These are phyloP conservation scores for Limonomyces culmigenus DNA, from an alignment of 1,284 basidiomycete genomes.

Conservation along the genomic window DNA sequence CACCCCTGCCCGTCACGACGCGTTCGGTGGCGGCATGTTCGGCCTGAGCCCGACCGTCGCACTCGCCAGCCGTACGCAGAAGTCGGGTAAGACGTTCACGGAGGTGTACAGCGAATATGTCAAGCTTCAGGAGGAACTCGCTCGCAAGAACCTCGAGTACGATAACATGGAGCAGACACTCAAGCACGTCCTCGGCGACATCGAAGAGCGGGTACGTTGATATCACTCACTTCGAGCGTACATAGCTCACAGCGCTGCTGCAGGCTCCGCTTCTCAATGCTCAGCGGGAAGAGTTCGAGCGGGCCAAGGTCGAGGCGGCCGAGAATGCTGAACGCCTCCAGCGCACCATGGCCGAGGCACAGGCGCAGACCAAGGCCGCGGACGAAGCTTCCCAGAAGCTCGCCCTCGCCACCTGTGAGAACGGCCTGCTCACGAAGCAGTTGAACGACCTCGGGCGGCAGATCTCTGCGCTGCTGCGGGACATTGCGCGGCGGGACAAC, in stretches of 20 bases:
- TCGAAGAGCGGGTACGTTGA: slow-evolving; percentile 67
- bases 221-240: neutral
- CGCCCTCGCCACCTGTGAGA: slow-evolving; percentile 47
- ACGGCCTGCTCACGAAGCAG: slow-evolving; percentile 56
- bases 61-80: slow-evolving; percentile 65
- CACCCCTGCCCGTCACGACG: slow-evolving; percentile 20
- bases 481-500: slow-evolving; percentile 69
- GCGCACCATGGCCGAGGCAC: slow-evolving; percentile 52
- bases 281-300: slow-evolving; percentile 75
- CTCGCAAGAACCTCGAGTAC: slow-evolving; percentile 63
- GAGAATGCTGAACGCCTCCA: slow-evolving; percentile 72
- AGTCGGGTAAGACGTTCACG: slow-evolving; percentile 73
- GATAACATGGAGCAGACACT: slow-evolving; percentile 68
- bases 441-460: slow-evolving; percentile 80
- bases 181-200: slow-evolving; percentile 60
- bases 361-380: slow-evolving; percentile 28
- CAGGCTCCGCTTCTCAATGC: slow-evolving; percentile 79
- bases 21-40: slow-evolving; percentile 33
- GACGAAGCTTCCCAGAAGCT: slow-evolving; percentile 47
- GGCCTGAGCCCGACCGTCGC: slow-evolving; percentile 72
- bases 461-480: slow-evolving; percentile 63
- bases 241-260: slow-evolving; percentile 1
- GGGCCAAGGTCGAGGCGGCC: slow-evolving; percentile 58
- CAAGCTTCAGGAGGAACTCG: slow-evolving; percentile 68
- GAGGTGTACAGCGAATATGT: slow-evolving; percentile 84